phyloP scores from a whole-genome alignment of 2,329 filamentous ascomycete species.

The Beauveria australis region DNA sequence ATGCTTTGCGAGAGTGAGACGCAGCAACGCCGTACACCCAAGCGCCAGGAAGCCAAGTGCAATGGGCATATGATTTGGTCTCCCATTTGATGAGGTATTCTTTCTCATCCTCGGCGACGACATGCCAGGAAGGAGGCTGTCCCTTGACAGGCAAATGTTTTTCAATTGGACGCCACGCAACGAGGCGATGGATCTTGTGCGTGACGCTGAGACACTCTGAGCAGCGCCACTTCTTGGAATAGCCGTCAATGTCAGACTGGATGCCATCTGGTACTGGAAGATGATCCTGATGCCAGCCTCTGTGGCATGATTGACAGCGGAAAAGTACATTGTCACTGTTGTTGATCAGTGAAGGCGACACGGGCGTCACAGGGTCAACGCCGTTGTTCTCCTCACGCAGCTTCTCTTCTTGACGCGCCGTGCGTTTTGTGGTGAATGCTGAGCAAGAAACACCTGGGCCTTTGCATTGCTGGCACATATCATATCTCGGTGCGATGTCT shows the following conservation, averaged over 20 bases:
- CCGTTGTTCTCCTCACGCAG: slow-evolving; percentile 71
- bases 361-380: slow-evolving; percentile 62
- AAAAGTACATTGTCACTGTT: slow-evolving; percentile 72
- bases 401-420: slow-evolving; percentile 74
- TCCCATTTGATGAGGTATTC: slow-evolving; percentile 93
- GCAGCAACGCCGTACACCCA: slow-evolving; percentile 75
- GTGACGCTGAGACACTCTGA: slow-evolving; percentile 60
- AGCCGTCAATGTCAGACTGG: slow-evolving; percentile 17
- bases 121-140: slow-evolving; percentile 25
- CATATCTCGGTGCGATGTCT: slow-evolving; percentile 56
- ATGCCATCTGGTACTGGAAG: slow-evolving; percentile 44
- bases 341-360: slow-evolving; percentile 60
- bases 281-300: slow-evolving; percentile 79
- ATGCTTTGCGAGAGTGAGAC: slow-evolving; percentile 60
- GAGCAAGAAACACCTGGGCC: slow-evolving; percentile 58
- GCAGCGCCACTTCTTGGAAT: slow-evolving; percentile 56
- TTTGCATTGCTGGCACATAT: slow-evolving; percentile 64
- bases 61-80: slow-evolving; percentile 69
- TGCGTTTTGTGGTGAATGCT: slow-evolving; percentile 65
- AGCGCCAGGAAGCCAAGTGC: slow-evolving; percentile 77
- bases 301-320: slow-evolving; percentile 67
- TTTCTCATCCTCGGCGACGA: slow-evolving; percentile 57
- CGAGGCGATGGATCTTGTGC: slow-evolving; percentile 64
- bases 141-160: background rate
- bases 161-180: slow-evolving; percentile 72